Percentiles rank a stretch among this genome's conserved stretches.
Evolutionary conservation across 805 yeast genomes (phyloP).

Genomic region (Torulaspora indica): DNA sequence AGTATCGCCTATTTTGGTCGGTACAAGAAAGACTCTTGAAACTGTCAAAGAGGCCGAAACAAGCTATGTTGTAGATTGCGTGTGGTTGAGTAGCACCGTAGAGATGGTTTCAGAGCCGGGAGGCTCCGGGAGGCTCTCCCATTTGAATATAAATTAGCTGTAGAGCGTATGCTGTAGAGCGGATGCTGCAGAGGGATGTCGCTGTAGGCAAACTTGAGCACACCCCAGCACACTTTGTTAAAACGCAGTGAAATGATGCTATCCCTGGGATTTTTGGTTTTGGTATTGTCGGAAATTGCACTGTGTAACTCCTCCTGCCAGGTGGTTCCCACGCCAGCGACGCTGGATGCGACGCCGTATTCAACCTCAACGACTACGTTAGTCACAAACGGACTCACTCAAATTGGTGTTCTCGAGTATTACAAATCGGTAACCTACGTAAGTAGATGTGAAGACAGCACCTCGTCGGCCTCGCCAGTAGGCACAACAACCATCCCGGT

Average conservation of each 20-base stretch:
- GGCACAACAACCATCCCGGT: conserved; percentile 12
- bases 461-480: conserved; percentile 4
- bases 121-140: no score
- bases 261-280: background rate
- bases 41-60: background rate
- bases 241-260: background rate
- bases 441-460: conserved; percentile 19
- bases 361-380: conserved; percentile 20
- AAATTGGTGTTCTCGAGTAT: conserved; percentile 22
- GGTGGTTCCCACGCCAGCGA: conserved; percentile 20
- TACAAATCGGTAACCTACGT: conserved; percentile 26
- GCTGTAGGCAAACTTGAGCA: no score
- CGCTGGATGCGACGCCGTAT: conserved; percentile 27
- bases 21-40: background rate
- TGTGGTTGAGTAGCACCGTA: background rate
- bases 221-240: no score
- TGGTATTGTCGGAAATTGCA: background rate
- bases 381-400: conserved; percentile 16
- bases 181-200: no score
- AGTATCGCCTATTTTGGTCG: conserved; percentile 3
- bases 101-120: no score
- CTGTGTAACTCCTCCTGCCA: conserved; percentile 16
- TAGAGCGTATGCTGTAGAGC: background rate
- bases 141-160: background rate
- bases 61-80: background rate